Base-by-base conservation (phyloP, 371 early-diverging fungal species). In the Funneliformis caledonium region DNA sequence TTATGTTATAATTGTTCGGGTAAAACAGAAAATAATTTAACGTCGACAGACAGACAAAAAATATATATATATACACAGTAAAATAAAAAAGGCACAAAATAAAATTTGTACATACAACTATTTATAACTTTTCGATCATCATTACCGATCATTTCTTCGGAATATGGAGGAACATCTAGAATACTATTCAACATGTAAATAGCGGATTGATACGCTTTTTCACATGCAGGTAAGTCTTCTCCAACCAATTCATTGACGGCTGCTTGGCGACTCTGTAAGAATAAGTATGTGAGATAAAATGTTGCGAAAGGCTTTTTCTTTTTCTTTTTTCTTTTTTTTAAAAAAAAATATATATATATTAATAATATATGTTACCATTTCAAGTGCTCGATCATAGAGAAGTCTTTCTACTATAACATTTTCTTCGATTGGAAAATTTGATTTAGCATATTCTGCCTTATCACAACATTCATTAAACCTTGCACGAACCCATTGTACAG, bases 391-490 rank as follows among this genome's bases (percentile, higher is more conserved):
- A 80, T 94, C 93, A 82, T 94, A 94, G 2, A 94, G 83, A 31
- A 94, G 80, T 75, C 92, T 92, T 31, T 92, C 94, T 6, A 92
- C 89, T 33, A 88, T 87, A 1, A 84, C 83, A 14, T 84, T 80
- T 65, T 85, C 85, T 76, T 82, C 82, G 37, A 87, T 82, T 9
- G 84, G 88, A 56, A 86, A 87, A 73, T 84, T 86, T 14, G 80
- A 83, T 78, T 90, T 90, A 60, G 88, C 91, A 37, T 85, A 82
- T 80, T 94, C 93, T 0, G 96, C 96, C 12, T 92, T 88, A 45
- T 96, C 96, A 10, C 96, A 82, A 73, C 96, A 95, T 73, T 93
- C 95, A 82, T 97, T 96, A 83, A 95, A 96, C 70, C 92, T 89
- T 60, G 91, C 92, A 22, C 95, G 90, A 83, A 97, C 93, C 97